Conservation (phyloP, 2,329 filamentous ascomycete species). For the Stagonosporopsis tanaceti region DNA sequence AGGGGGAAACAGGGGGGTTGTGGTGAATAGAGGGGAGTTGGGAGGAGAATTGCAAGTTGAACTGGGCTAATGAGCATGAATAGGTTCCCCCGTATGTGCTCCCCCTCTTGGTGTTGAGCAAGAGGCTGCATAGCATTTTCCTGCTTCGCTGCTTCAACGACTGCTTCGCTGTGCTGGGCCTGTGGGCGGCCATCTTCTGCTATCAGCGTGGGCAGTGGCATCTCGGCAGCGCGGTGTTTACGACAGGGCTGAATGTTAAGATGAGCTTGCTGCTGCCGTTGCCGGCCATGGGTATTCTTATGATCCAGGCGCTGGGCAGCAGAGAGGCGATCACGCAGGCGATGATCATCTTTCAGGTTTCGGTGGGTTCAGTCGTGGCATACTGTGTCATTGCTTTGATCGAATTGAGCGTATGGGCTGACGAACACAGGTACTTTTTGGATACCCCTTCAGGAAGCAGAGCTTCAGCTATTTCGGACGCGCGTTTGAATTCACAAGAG, state of each 20-base stretch:
- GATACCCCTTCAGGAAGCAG: conserved; percentile 73
- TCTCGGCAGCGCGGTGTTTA: conserved; percentile 75
- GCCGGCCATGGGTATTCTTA: conserved; percentile 78
- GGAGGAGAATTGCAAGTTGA: not conserved
- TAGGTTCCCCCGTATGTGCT: conserved; percentile 87
- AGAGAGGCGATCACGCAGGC: conserved; percentile 71
- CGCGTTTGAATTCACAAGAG: conserved; percentile 89
- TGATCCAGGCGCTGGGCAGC: conserved; percentile 77
- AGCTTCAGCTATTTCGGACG: conserved; percentile 75
- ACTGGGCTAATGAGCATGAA: not conserved
- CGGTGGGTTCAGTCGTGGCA: conserved; percentile 60
- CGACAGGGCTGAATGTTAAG: conserved; percentile 86
- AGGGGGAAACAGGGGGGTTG: too few relatives aligned
- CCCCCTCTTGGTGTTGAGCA: conserved; percentile 84
- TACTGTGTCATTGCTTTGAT: not conserved
- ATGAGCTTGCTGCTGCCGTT: conserved; percentile 88
- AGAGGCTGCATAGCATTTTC: conserved; percentile 92
- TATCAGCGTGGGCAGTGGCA: conserved; percentile 81
- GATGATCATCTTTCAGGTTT: conserved; percentile 77
- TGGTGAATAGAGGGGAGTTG: too few relatives aligned
- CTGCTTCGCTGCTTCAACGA: conserved; percentile 95
- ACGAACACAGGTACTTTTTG: conserved; percentile 58
- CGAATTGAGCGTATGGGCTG: conserved; percentile 14
- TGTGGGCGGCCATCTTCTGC: conserved; percentile 81
- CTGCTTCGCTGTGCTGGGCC: conserved; percentile 82